These are phyloP conservation scores for Nicotiana tomentosiformis DNA, from an alignment of 257 asterid species.

Conservation along the genomic window DNA sequence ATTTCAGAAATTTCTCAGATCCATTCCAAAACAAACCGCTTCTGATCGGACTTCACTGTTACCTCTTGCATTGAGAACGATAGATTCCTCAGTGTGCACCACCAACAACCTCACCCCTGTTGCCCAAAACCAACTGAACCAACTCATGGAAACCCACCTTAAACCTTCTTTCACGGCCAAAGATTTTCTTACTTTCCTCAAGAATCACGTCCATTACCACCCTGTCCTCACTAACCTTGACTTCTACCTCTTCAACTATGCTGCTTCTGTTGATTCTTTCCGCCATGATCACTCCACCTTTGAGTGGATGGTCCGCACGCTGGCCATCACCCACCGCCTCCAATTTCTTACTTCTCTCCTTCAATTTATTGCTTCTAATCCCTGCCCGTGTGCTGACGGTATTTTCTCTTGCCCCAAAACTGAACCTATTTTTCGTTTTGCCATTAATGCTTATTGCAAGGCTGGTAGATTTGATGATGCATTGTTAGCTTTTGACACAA, in stretches of 20 bases:
- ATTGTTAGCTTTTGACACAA: slow-evolving; percentile 50
- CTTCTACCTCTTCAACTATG: slow-evolving; percentile 76
- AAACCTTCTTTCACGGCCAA: slow-evolving; percentile 48
- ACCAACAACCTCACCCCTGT: slow-evolving; percentile 31
- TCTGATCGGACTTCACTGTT: slow-evolving; percentile 10
- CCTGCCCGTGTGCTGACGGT: slow-evolving; percentile 94
- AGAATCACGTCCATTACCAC: slow-evolving; percentile 64
- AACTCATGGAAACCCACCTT: slow-evolving; percentile 50
- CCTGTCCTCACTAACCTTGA: slow-evolving; percentile 79
- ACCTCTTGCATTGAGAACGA: slow-evolving; percentile 24
- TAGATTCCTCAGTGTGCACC: slow-evolving; percentile 26
- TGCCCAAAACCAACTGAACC: slow-evolving; percentile 38
- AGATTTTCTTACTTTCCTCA: slow-evolving; percentile 60
- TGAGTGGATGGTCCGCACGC: slow-evolving; percentile 78
- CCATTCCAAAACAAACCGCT: slow-evolving; percentile 16
- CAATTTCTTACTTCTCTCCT: slow-evolving; percentile 59
- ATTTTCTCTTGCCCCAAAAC: slow-evolving; percentile 75
- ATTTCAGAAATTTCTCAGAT: slow-evolving; percentile 14
- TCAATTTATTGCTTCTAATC: slow-evolving; percentile 68
- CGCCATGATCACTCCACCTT: slow-evolving; percentile 88
- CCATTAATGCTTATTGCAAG: slow-evolving; percentile 54
- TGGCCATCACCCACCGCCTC: slow-evolving; percentile 63
- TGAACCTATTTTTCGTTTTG: slow-evolving; percentile 64
- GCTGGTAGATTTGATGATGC: slow-evolving; percentile 63
- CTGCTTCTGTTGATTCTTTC: slow-evolving; percentile 77